A percentile compares a stretch with the other conserved stretches of the same genome.
Conservation (phyloP, 345 rosid genomes). For the Tarenaya hassleriana region DNA sequence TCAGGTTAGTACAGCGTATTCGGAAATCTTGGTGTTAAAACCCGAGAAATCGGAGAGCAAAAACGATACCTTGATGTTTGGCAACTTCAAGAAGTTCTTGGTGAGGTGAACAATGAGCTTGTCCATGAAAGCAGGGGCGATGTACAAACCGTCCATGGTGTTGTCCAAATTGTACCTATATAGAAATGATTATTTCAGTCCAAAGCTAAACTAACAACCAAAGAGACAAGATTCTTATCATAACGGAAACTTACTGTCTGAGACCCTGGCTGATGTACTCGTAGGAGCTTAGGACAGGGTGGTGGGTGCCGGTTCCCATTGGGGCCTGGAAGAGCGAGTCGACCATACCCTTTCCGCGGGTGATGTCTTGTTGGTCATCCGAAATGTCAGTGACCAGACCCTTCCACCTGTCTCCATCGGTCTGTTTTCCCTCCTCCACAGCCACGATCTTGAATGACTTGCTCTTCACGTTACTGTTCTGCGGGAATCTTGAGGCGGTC, state of each 20-base stretch:
- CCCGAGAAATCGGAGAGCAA: too few relatives aligned
- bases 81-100: constrained; percentile 92
- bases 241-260: constrained; percentile 42
- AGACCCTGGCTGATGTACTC: constrained; percentile 85
- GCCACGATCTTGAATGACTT: constrained; percentile 59
- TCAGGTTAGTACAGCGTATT: too few relatives aligned
- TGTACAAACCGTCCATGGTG: constrained; percentile 79
- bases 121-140: constrained; percentile 99
- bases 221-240: background rate
- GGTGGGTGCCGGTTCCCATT: constrained; percentile 64
- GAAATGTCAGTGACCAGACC: constrained; percentile 65
- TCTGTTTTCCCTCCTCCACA: constrained; percentile 56
- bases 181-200: too few relatives aligned
- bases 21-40: too few relatives aligned
- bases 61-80: constrained; percentile 98
- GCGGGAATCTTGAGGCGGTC: constrained; percentile 31
- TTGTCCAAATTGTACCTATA: constrained; percentile 80
- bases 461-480: too few relatives aligned
- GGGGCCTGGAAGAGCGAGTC: constrained; percentile 97
- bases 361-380: constrained; percentile 94
- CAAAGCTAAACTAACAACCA: too few relatives aligned
- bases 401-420: constrained; percentile 61
- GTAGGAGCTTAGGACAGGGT: constrained; percentile 67
- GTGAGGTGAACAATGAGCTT: constrained; percentile 87
- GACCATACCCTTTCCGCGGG: constrained; percentile 88